phyloP scores from a whole-genome alignment of 352 stramenopile species.

The Phytopythium montanum region DNA sequence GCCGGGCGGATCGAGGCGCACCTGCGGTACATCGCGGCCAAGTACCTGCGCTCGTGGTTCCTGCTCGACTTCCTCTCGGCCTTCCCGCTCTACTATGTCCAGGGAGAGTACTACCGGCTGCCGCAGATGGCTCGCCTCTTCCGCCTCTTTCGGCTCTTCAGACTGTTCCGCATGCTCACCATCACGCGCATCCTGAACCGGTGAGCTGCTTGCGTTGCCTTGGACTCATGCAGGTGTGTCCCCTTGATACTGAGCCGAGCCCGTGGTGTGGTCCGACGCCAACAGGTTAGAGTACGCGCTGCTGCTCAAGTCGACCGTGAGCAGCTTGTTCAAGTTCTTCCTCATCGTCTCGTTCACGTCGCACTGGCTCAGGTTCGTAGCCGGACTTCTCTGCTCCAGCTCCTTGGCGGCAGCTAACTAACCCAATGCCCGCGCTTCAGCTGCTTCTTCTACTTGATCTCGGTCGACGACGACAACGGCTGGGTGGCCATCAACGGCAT shows the following conservation, averaged over 20 bases:
- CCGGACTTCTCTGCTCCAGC: too few species aligned
- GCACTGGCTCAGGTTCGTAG: constrained; percentile 65
- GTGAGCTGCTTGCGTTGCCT: constrained; percentile 4
- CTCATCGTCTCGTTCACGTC: constrained; percentile 78
- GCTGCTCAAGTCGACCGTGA: constrained; percentile 68
- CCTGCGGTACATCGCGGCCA: constrained; percentile 35
- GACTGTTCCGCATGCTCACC: constrained; percentile 62
- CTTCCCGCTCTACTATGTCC: constrained; percentile 69
- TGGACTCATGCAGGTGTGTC: background rate
- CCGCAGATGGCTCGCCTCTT: constrained; percentile 60
- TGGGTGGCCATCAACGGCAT: constrained; percentile 42
- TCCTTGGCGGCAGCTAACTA: too few species aligned
- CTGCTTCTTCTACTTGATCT: constrained; percentile 64
- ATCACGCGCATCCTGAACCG: constrained; percentile 71
- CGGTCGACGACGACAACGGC: constrained; percentile 35
- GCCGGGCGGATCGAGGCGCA: constrained; percentile 52
- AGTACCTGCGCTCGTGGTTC: constrained; percentile 75
- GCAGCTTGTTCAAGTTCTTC: constrained; percentile 76
- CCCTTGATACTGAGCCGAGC: background rate
- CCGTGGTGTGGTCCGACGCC: background rate
- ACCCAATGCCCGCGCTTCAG: constrained; percentile 10
- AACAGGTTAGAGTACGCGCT: constrained; percentile 63
- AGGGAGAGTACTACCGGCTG: constrained; percentile 53
- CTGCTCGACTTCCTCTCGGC: constrained; percentile 68
- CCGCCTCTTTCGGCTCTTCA: constrained; percentile 57